Conservation (phyloP, 2,329 filamentous ascomycete species). For the Aspergillus amoenus region DNA sequence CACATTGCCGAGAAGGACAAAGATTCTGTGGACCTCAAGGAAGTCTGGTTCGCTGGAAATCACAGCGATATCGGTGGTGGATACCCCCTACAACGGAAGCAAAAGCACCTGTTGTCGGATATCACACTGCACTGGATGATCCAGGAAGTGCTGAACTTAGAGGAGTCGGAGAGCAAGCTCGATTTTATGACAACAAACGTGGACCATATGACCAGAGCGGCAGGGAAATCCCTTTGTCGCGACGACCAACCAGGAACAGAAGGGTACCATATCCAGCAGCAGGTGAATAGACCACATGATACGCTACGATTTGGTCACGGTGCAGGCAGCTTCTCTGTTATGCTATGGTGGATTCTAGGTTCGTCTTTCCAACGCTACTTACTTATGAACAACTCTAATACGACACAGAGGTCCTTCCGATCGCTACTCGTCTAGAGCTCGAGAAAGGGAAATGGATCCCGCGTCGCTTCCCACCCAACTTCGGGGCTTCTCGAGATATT, state of each 20-base stretch:
- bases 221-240: constrained; percentile 12
- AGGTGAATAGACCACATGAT: constrained; percentile 31
- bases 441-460: constrained; percentile 37
- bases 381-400: neutral
- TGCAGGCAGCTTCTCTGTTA: constrained; percentile 22
- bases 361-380: constrained; percentile 1
- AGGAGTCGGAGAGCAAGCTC: constrained; percentile 22
- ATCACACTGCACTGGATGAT: constrained; percentile 56
- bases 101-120: constrained; percentile 45
- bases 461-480: constrained; percentile 35
- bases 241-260: constrained; percentile 16
- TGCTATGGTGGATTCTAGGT: constrained; percentile 39
- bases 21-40: constrained; percentile 45
- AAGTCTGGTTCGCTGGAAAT: constrained; percentile 58
- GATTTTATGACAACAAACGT: constrained; percentile 20
- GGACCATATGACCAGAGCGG: constrained; percentile 9
- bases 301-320: constrained; percentile 33
- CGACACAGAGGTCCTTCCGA: constrained; percentile 33
- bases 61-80: constrained; percentile 58
- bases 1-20: constrained; percentile 22
- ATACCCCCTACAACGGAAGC: constrained; percentile 41
- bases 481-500: constrained; percentile 34
- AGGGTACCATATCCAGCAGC: constrained; percentile 12
- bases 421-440: constrained; percentile 38
- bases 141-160: constrained; percentile 40